A percentile compares a stretch with the other conserved stretches of the same genome.
Conservation (phyloP, 164 flowering plant species). For the Annona squamosa region DNA sequence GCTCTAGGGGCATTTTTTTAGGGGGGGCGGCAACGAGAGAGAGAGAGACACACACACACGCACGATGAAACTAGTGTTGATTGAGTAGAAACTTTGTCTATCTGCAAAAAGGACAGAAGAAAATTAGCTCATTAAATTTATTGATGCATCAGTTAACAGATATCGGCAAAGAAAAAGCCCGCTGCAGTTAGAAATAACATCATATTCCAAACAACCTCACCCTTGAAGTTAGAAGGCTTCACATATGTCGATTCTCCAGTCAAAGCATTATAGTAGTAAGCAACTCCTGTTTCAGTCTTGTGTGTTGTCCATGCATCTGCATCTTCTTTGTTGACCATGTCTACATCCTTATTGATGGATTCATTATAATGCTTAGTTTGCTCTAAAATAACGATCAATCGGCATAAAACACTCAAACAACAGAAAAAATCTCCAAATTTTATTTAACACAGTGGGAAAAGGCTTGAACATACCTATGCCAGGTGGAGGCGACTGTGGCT, state of each 20-base stretch:
- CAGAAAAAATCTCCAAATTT: too few species aligned
- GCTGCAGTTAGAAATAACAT: background rate
- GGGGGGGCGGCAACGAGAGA: background rate
- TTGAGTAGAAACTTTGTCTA: slow-evolving; percentile 50
- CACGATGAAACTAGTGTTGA: slow-evolving; percentile 86
- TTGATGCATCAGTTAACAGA: background rate
- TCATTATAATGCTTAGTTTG: slow-evolving; percentile 24
- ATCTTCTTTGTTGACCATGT: slow-evolving; percentile 28
- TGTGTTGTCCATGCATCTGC: slow-evolving; percentile 84
- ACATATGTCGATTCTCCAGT: slow-evolving; percentile 89
- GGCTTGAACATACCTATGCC: slow-evolving; percentile 41
- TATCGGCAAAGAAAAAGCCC: background rate
- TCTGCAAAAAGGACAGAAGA: slow-evolving; percentile 36
- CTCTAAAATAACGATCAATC: slow-evolving; percentile 31
- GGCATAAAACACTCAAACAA: background rate
- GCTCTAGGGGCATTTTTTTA: background rate
- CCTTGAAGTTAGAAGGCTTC: slow-evolving; percentile 63
- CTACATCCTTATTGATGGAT: slow-evolving; percentile 19
- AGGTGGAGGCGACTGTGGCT: slow-evolving; percentile 36
- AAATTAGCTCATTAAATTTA: background rate
- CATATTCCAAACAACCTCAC: slow-evolving; percentile 47
- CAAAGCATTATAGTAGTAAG: slow-evolving; percentile 87
- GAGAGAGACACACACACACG: slow-evolving; percentile 8
- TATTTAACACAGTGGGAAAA: background rate
- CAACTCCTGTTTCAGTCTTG: slow-evolving; percentile 75